Evolutionary conservation across 2,329 filamentous ascomycete genomes (phyloP).

Genomic region (Lachnum nothofagi): DNA sequence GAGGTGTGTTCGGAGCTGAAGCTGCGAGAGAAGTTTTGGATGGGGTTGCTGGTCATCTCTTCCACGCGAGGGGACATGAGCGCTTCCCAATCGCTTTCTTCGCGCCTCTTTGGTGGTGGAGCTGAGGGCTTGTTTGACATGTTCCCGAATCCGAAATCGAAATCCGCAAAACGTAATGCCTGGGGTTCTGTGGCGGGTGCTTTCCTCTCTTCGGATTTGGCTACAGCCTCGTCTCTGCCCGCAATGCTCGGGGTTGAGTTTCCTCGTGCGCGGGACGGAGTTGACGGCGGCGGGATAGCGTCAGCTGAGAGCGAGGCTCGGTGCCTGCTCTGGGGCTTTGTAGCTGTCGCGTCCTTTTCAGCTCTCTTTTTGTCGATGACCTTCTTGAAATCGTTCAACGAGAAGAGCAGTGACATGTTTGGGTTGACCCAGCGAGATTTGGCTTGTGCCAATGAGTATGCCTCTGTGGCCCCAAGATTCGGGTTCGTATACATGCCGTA

Average conservation of each 20-base stretch:
- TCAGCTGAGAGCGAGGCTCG: constrained; percentile 56
- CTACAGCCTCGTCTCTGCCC: constrained; percentile 18
- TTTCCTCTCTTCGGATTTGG: constrained; percentile 9
- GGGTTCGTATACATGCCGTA: constrained; percentile 79
- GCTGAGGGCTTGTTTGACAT: constrained; percentile 1
- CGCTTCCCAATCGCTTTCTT: constrained; percentile 24
- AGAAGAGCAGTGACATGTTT: constrained; percentile 90
- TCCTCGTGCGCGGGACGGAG: constrained; percentile 44
- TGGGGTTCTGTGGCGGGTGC: constrained; percentile 15
- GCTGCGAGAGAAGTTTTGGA: constrained; percentile 24
- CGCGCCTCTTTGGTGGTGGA: constrained; percentile 3
- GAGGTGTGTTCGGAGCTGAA: constrained; percentile 12
- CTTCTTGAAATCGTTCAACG: constrained; percentile 75
- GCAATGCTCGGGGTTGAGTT: constrained; percentile 46
- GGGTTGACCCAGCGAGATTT: constrained; percentile 85
- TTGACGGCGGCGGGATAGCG: constrained; percentile 41
- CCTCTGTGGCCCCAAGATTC: constrained; percentile 71
- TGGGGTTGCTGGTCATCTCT: constrained; percentile 31
- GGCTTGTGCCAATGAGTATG: constrained; percentile 73
- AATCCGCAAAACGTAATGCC: constrained; percentile 22
- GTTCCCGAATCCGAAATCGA: constrained; percentile 29
- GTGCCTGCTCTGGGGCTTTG: constrained; percentile 56
- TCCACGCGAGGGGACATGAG: constrained; percentile 31
- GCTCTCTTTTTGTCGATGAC: constrained; percentile 50
- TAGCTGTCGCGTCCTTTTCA: constrained; percentile 33